Evolutionary conservation across 2,329 filamentous ascomycete genomes (phyloP), one percentile per base, ranked within the genome.

Genomic region (Peltaster fructicola): DNA sequence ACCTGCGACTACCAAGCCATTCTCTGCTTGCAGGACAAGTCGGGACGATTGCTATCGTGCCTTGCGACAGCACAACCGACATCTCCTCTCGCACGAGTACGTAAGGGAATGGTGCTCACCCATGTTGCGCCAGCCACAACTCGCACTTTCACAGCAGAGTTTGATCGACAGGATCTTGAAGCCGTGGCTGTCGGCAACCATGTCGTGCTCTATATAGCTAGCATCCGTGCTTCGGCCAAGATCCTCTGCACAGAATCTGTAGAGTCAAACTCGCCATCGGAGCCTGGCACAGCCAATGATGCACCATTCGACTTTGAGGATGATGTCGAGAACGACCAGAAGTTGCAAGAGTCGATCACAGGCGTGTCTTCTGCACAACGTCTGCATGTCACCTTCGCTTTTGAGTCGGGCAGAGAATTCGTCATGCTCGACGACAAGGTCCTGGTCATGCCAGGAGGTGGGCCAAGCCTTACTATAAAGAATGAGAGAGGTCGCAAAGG

Each of bases 121-220:
- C 59, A 62, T 1, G 47, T 67, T 9, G 64, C 66, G 12, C 57
- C 78, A 1, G 66, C 72, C 36, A 48, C 53, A 12, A 44, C 45
- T 11, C 45, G 51, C 19, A 41, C 47, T 5, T 54, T 60, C 25
- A 70, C 68, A 2, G 82, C 80, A 0, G 61, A 64, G 1, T 90
- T 93, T 42, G 55, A 64, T 1, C 64, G 73, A 4, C 49, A 59
- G 0, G 67, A 74, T 23, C 65, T 73, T 0, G 65, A 63, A 13
- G 57, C 65, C 2, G 57, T 93, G 5, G 61, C 65, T 1, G 54
- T 70, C 1, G 77, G 78, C 1, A 73, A 65, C 19, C 59, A 74
- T 16, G 72, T 84, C 4, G 82, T 90, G 15, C 67, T 85, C 1
- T 95, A 93, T 43, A 68, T 84, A 19, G 81, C 80, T 10, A 93